Conservation (phyloP, 345 rosid genomes). For the Cardiospermum halicacabum region DNA sequence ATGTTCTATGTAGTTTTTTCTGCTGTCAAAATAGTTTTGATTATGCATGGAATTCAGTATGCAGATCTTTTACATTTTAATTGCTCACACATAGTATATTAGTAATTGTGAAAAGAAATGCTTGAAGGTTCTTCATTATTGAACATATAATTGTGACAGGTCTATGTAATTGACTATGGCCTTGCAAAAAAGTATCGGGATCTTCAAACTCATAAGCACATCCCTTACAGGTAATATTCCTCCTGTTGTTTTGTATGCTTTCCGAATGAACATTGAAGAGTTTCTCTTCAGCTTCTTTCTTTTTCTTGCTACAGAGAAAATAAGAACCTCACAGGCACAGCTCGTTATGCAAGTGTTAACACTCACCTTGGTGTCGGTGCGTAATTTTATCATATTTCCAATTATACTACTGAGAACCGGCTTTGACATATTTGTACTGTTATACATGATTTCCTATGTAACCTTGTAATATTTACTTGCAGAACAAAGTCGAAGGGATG, state of each 20-base stretch:
- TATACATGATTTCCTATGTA: background rate
- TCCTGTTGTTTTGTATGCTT: slow-evolving; percentile 8
- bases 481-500: slow-evolving; percentile 96
- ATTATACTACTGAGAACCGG: background rate
- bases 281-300: slow-evolving; percentile 1
- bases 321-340: slow-evolving; percentile 87
- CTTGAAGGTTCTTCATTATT: background rate
- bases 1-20: background rate
- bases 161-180: slow-evolving; percentile 77
- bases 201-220: slow-evolving; percentile 87
- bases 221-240: slow-evolving; percentile 59
- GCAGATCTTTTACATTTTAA: background rate
- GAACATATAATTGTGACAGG: slow-evolving; percentile 34
- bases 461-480: slow-evolving; percentile 20
- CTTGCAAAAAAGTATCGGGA: slow-evolving; percentile 90
- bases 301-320: slow-evolving; percentile 51
- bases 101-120: background rate
- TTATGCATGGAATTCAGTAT: background rate
- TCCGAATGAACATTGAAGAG: slow-evolving; percentile 8
- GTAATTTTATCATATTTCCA: slow-evolving; percentile 18
- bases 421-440: background rate
- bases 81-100: background rate
- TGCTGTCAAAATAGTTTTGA: background rate
- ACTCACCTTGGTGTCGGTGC: slow-evolving; percentile 85
- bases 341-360: slow-evolving; percentile 89